Percentiles rank a stretch among this genome's conserved stretches.
Conservation (phyloP, 495 filamentous ascomycete genomes). For the Xylaria venustula region DNA sequence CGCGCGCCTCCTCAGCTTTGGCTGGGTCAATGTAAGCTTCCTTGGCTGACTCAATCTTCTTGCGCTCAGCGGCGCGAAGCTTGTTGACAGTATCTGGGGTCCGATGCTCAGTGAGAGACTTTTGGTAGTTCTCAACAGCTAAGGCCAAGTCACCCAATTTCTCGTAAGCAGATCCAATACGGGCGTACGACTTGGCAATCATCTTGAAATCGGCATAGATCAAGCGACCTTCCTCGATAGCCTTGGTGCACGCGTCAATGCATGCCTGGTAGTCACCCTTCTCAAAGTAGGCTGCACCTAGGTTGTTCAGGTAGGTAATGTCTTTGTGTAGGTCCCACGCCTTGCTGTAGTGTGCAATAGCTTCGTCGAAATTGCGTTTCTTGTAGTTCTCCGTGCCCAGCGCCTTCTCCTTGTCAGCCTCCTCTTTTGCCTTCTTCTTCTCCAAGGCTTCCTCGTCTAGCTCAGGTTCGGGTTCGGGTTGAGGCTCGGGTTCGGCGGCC, state of each 20-base stretch:
- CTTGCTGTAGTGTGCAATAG: conserved; percentile 92
- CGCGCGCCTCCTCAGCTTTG: conserved; percentile 93
- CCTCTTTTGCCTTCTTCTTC: conserved; percentile 86
- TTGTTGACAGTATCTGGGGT: conserved; percentile 92
- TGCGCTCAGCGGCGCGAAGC: conserved; percentile 89
- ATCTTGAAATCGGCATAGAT: conserved; percentile 93
- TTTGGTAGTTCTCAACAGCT: conserved; percentile 89
- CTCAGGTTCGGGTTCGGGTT: conserved; percentile 62
- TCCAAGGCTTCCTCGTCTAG: conserved; percentile 78
- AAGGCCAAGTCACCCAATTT: conserved; percentile 76
- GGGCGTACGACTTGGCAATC: conserved; percentile 93
- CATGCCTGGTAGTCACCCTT: conserved; percentile 88
- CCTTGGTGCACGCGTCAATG: conserved; percentile 82
- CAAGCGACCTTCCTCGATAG: conserved; percentile 83
- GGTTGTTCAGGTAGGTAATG: conserved; percentile 95
- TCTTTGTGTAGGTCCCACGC: conserved; percentile 96
- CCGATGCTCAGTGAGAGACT: conserved; percentile 92
- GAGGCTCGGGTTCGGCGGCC: conserved; percentile 52
- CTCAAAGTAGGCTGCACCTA: conserved; percentile 91
- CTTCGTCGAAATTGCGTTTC: conserved; percentile 92
- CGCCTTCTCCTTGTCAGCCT: conserved; percentile 91
- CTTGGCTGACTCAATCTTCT: conserved; percentile 73
- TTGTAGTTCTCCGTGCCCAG: conserved; percentile 95
- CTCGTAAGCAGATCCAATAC: conserved; percentile 88
- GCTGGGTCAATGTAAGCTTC: conserved; percentile 83